A percentile compares a stretch with the other conserved stretches of the same genome.
phyloP scores from a whole-genome alignment of 805 yeast genomes.

The Cyberlindnera subsufficiens region DNA sequence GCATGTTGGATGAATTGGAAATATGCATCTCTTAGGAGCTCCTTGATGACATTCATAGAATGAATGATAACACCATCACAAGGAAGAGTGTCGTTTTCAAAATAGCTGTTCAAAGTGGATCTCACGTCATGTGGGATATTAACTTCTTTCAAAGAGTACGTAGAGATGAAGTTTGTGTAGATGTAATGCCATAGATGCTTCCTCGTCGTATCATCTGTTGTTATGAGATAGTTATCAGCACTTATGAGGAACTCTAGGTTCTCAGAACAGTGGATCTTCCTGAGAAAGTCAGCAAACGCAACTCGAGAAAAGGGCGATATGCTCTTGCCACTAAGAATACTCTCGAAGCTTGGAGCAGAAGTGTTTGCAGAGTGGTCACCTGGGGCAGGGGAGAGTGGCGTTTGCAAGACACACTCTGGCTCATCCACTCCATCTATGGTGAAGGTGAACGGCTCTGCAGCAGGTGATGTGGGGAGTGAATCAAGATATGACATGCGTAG shows the following conservation, averaged over 20 bases:
- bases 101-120: slow-evolving; percentile 7
- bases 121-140: slow-evolving; percentile 23
- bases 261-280: slow-evolving; percentile 21
- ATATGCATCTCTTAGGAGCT: slow-evolving; percentile 20
- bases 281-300: slow-evolving; percentile 20
- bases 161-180: slow-evolving; percentile 35
- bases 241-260: slow-evolving; percentile 22
- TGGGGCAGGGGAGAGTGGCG: slow-evolving; percentile 18
- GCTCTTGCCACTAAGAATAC: slow-evolving; percentile 18
- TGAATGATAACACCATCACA: slow-evolving; percentile 10
- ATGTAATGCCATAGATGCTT: slow-evolving; percentile 18
- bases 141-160: slow-evolving; percentile 31
- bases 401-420: neutral
- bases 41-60: slow-evolving; percentile 19
- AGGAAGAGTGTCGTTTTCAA: slow-evolving; percentile 11
- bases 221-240: slow-evolving; percentile 14
- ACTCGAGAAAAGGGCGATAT: slow-evolving; percentile 23
- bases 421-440: slow-evolving; percentile 3
- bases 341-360: slow-evolving; percentile 18
- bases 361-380: slow-evolving; percentile 4
- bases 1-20: slow-evolving; percentile 18
- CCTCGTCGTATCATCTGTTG: slow-evolving; percentile 3
- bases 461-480: neutral
- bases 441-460: slow-evolving; percentile 1
- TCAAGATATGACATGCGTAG: neutral